Percentiles rank a stretch among this genome's conserved stretches.
Evolutionary conservation across 495 filamentous ascomycete species (phyloP).

Genomic region (Penicillium silybi): DNA sequence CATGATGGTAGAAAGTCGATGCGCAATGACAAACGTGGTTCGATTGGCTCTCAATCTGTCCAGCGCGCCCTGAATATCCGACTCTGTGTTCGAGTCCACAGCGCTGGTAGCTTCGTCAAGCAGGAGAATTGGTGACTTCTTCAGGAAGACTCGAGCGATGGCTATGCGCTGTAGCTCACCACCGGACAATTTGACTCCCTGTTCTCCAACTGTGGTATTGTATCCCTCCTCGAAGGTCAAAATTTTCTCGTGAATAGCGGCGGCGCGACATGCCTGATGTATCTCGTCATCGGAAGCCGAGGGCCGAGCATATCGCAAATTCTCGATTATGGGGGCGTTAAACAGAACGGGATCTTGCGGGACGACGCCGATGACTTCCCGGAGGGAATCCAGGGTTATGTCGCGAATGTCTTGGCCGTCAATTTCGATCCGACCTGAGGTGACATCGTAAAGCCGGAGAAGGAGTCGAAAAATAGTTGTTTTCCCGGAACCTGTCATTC

Average conservation of each 20-base stretch:
- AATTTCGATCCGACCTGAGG: constrained; percentile 59
- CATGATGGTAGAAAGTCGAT: constrained; percentile 79
- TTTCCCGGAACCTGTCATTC: constrained; percentile 72
- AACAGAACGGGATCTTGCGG: constrained; percentile 65
- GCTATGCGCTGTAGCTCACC: constrained; percentile 75
- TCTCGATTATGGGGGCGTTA: constrained; percentile 70
- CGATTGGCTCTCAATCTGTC: constrained; percentile 23
- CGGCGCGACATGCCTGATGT: constrained; percentile 65
- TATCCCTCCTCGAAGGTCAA: constrained; percentile 61
- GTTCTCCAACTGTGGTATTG: constrained; percentile 56
- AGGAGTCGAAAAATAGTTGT: constrained; percentile 72
- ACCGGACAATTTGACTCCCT: constrained; percentile 66
- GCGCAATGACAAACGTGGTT: constrained; percentile 42
- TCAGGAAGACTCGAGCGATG: constrained; percentile 60
- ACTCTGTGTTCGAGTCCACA: constrained; percentile 52
- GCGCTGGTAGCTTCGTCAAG: constrained; percentile 57
- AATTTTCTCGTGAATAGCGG: constrained; percentile 67
- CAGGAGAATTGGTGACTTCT: constrained; percentile 48
- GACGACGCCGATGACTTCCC: constrained; percentile 67
- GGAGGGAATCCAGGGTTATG: constrained; percentile 61
- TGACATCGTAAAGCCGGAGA: constrained; percentile 67
- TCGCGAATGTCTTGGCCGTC: constrained; percentile 71
- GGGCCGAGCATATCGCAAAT: constrained; percentile 64
- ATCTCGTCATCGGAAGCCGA: constrained; percentile 61
- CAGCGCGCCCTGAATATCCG: constrained; percentile 45